Base-by-base conservation (phyloP, 2,329 filamentous ascomycete genomes). In the Neonectria hederae region DNA sequence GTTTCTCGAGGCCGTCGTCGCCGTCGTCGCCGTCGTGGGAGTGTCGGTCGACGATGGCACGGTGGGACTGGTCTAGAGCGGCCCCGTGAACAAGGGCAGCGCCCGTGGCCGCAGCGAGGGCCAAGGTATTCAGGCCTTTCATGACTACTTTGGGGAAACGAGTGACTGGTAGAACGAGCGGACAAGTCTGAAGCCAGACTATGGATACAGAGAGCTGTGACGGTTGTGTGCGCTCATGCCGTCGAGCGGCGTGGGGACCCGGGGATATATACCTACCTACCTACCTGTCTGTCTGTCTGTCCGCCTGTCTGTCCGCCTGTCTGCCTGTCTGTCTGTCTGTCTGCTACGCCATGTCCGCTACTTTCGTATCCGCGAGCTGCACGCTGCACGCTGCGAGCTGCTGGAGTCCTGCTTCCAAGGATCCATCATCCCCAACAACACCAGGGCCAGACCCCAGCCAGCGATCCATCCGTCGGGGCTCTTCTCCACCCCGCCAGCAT, bases 151-250 rank as follows among this genome's bases (percentile, higher is more conserved):
- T 53, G 32, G 8, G 30, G 43, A 63, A 63, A 72, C 56, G 69
- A 73, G 65, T 63, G 70, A 73, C 63, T 63, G 58, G 35, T 13
- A 38, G 49, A 72, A 71, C 63, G 70, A 72, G 59, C 42, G 70
- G 54, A 71, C 48, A 48, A 54, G 58, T 46, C 59, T 59, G 26
- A 48, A 48, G 32, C 26, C 35, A 58, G 62, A 57, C 62, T 22
- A 28, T 14, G 48, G 24, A 48, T 38, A 38, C 35, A 17, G 35
- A 17, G 35, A 40, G 21, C 22, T n/a, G 13, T 26, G 28, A 17
- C 24, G 21, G 28, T 38, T 30, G 42, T 17, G 57, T 61, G 24
- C 22, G 26, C 32, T 42, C 54, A 28, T 21, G n/a, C n/a, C 17
- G 21, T 24, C 21, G n/a, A 49, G 53, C 19, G 54, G 48, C 60